Percentiles rank a stretch among this genome's conserved stretches.
These are phyloP conservation scores for Phytophthora multivora DNA, from an alignment of 352 stramenopile species.

Conservation along the genomic window DNA sequence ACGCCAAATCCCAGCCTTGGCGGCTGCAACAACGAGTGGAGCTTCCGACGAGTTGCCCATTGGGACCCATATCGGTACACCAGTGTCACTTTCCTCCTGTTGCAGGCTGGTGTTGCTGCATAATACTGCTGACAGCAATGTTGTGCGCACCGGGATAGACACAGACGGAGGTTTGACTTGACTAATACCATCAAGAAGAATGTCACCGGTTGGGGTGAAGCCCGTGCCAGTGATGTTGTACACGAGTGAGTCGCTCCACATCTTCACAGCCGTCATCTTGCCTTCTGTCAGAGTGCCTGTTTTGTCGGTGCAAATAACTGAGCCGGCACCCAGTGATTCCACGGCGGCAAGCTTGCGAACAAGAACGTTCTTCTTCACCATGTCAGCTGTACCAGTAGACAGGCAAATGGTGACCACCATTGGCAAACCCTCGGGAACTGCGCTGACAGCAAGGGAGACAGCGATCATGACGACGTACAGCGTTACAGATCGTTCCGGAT, in stretches of 20 bases:
- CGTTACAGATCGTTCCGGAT: slow-evolving; percentile 84
- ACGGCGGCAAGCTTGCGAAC: slow-evolving; percentile 85
- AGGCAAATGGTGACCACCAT: slow-evolving; percentile 84
- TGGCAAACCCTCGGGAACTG: slow-evolving; percentile 76
- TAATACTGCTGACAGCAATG: slow-evolving; percentile 57
- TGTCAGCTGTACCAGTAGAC: slow-evolving; percentile 69
- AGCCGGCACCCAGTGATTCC: slow-evolving; percentile 88
- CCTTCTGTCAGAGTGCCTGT: slow-evolving; percentile 93
- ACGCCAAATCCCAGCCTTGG: slow-evolving; percentile 63
- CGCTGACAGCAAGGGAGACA: slow-evolving; percentile 83
- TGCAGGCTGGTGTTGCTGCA: slow-evolving; percentile 78
- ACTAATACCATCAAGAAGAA: slow-evolving; percentile 46
- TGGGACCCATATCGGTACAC: slow-evolving; percentile 44
- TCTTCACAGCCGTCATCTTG: slow-evolving; percentile 82
- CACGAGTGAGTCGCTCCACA: slow-evolving; percentile 64
- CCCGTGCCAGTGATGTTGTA: slow-evolving; percentile 61
- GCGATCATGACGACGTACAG: slow-evolving; percentile 96
- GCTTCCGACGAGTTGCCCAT: slow-evolving; percentile 80
- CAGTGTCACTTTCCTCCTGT: slow-evolving; percentile 50
- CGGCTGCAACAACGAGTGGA: slow-evolving; percentile 64
- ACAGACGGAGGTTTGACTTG: slow-evolving; percentile 47
- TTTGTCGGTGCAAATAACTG: slow-evolving; percentile 94
- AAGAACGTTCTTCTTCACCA: slow-evolving; percentile 85
- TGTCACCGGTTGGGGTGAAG: slow-evolving; percentile 61
- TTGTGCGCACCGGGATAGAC: slow-evolving; percentile 46